Conservation (phyloP, 768 basidiomycete genomes). For the Lactarius psammicola region DNA sequence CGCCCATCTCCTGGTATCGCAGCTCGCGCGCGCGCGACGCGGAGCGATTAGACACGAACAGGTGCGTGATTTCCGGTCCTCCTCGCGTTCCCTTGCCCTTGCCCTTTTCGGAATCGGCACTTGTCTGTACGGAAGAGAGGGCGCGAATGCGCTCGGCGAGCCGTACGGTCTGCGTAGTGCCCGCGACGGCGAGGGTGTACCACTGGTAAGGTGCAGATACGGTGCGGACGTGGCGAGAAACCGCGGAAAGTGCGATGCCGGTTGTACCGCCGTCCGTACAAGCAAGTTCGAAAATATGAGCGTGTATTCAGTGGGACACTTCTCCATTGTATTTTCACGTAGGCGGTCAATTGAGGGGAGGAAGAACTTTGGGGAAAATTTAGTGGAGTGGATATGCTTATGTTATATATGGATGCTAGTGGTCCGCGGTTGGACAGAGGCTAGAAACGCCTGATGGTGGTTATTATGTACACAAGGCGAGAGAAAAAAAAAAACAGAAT, state of each 20-base stretch:
- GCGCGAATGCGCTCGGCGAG: constrained; percentile 30
- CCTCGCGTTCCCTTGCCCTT: neutral
- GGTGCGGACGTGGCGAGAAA: constrained; percentile 43
- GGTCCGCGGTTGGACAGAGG: neutral
- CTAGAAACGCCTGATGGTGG: neutral
- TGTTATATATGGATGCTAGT: neutral
- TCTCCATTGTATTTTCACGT: constrained; percentile 23
- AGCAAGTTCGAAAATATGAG: constrained; percentile 44
- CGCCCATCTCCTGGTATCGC: constrained; percentile 23
- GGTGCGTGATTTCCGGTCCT: constrained; percentile 18
- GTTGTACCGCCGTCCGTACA: constrained; percentile 43
- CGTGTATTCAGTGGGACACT: constrained; percentile 46
- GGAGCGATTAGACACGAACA: constrained; percentile 26
- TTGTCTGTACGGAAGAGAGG: neutral
- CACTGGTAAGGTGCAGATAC: constrained; percentile 43
- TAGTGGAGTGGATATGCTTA: neutral
- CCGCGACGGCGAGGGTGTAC: constrained; percentile 40
- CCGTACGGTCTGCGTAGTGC: constrained; percentile 32
- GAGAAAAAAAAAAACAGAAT: neutral
- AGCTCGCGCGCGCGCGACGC: constrained; percentile 16
- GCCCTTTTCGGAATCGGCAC: neutral
- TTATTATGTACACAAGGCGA: neutral
- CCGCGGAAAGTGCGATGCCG: constrained; percentile 39
- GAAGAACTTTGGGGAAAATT: neutral
- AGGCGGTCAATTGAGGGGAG: too few relatives aligned